Conservation (phyloP, 352 stramenopile genomes). For the Blastocystis sp. region DNA sequence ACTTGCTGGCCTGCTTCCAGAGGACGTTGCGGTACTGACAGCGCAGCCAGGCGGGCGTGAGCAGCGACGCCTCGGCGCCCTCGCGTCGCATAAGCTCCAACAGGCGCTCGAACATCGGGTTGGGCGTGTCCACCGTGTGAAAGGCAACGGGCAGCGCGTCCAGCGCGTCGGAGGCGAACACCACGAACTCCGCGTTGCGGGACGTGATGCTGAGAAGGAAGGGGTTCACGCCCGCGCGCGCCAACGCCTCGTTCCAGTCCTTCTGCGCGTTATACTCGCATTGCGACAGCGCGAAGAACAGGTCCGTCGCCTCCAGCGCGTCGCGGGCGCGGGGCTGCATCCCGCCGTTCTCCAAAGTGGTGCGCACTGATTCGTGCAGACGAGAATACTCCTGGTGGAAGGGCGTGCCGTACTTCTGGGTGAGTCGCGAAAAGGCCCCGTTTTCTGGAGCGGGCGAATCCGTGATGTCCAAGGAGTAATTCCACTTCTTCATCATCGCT, state of each 20-base stretch:
- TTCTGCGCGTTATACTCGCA: neutral
- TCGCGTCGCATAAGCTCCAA: neutral
- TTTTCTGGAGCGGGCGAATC: neutral
- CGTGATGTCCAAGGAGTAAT: neutral
- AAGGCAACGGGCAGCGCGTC: neutral
- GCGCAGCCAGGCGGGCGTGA: neutral
- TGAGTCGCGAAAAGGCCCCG: neutral
- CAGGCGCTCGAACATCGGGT: neutral
- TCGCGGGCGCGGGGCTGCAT: neutral
- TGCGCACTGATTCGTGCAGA: neutral
- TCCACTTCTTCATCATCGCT: neutral
- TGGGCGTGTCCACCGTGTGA: neutral
- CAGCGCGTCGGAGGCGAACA: neutral
- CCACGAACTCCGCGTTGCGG: constrained; percentile 24
- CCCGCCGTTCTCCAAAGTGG: neutral
- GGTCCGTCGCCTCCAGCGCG: neutral
- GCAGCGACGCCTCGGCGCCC: neutral
- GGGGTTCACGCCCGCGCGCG: neutral
- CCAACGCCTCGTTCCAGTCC: neutral
- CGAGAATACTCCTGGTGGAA: neutral
- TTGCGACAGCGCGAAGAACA: neutral
- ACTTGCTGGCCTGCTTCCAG: constrained; percentile 36
- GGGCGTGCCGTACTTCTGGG: neutral
- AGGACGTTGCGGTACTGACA: constrained; percentile 27
- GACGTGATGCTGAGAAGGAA: neutral